Evolutionary conservation across 2,329 filamentous ascomycete species (phyloP), one percentile per base, ranked within the genome.

Genomic region (Exutisphaerella laricina): DNA sequence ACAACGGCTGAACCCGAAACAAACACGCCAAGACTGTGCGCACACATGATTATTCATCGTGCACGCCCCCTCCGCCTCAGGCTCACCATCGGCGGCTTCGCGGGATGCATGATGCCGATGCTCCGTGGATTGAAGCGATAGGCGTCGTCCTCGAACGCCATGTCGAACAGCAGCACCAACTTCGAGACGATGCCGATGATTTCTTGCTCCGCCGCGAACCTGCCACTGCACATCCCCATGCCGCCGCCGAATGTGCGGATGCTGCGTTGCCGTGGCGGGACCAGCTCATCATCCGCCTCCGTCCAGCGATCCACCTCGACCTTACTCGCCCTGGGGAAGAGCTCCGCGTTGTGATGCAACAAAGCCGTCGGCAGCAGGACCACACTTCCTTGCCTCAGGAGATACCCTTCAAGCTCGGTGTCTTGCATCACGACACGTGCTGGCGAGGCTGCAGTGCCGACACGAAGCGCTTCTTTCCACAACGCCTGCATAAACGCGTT

Each of bases 381-480:
- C 8, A 46, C 43, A 22, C 43, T 46, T 1, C 43, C 43, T 10
- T 37, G 31, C 9, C 10, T 28, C 4, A 46, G 22, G 4, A 41
- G 17, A 20, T 31, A 46, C 3, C 43, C 43, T 32, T 46, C 43
- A 10, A 46, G 18, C 28, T 42, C 43, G 4, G 22, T 25, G 29
- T 46, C 43, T 9, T 38, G 14, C 43, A 46, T 46, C 12, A 46
- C 43, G 5, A 46, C 43, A 13, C 43, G 32, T 12, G 43, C 43
- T n/a, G 43, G 30, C 2, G 43, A 31, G 31, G 30, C 36, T 4
- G 43, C 43, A 7, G 43, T 41, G 6, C 43, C 43, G 2, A 46
- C 26, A 8, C 43, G 38, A n/a, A 46, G 17, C 1, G 38, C 39
- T 33, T 46, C 43, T 5, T 36, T 33, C 43, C 43, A 46, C 7